Evolutionary conservation across 2,329 filamentous ascomycete genomes (phyloP).

Genomic region (Pyricularia sp.): DNA sequence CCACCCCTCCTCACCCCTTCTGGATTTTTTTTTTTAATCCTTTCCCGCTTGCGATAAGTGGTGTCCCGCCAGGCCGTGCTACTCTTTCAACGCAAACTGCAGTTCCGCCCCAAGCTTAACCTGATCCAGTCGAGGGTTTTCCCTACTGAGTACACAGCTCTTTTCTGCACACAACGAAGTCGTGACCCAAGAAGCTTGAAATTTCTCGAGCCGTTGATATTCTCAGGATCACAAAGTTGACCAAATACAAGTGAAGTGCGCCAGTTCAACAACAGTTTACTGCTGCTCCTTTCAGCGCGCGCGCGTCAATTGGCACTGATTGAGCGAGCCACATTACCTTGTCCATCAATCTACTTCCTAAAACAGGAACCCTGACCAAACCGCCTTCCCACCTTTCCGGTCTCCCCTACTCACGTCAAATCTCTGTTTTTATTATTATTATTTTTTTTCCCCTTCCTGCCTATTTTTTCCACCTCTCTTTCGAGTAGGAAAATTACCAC

Average conservation of each 20-base stretch:
- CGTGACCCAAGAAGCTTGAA: conserved; percentile 19
- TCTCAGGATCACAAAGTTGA: neutral
- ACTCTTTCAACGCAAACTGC: conserved; percentile 37
- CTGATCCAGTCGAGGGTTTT: conserved; percentile 20
- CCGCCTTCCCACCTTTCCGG: neutral
- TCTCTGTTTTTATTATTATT: neutral
- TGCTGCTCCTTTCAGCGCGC: neutral
- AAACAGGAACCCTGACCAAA: neutral
- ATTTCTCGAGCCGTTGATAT: conserved; percentile 4
- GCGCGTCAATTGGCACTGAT: neutral
- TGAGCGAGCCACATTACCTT: neutral
- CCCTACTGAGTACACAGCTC: conserved; percentile 24
- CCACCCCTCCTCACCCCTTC: conserved; percentile 16
- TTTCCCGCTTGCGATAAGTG: conserved; percentile 7
- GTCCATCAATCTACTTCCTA: neutral
- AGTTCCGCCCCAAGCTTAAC: conserved; percentile 30
- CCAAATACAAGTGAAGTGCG: neutral
- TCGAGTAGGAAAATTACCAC: neutral
- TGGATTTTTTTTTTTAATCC: conserved; percentile 24
- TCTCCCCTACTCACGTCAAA: neutral
- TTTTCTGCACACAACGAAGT: conserved; percentile 25
- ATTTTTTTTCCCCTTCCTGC: neutral
- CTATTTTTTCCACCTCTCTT: neutral
- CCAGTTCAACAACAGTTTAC: neutral
- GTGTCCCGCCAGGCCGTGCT: conserved; percentile 23